Evolutionary conservation across 768 basidiomycete species (phyloP).

Genomic region (Dictyophora rubrovolvata): DNA sequence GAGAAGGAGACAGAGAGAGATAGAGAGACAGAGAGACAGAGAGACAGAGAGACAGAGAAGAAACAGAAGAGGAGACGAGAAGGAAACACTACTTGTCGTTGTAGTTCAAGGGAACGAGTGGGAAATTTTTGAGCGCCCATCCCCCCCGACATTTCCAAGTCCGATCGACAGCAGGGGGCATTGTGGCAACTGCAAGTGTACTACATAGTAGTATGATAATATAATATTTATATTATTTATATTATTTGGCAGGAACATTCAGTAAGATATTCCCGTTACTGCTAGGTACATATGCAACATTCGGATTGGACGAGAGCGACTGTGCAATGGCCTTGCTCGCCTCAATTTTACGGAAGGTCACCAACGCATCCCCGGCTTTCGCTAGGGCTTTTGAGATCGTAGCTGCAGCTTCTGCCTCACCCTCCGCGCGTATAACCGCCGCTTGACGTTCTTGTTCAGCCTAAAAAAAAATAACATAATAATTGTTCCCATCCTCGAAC

Average conservation of each 20-base stretch:
- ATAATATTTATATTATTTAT: not conserved
- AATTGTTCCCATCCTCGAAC: not conserved
- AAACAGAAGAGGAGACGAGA: conserved; percentile 23
- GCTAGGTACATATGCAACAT: conserved; percentile 85
- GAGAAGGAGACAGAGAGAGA: conserved; percentile 24
- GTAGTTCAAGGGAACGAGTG: conserved; percentile 9
- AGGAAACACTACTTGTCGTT: conserved; percentile 16
- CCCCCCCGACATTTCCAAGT: conserved; percentile 1
- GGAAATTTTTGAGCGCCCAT: conserved; percentile 2
- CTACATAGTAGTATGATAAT: not conserved
- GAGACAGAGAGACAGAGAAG: conserved; percentile 20
- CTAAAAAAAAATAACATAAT: conserved; percentile 28
- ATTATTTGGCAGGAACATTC: conserved; percentile 58
- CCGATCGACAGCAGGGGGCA: not conserved
- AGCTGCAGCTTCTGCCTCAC: conserved; percentile 93
- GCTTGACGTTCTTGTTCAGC: conserved; percentile 99
- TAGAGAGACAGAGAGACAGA: conserved; percentile 20
- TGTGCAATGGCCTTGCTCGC: conserved; percentile 95
- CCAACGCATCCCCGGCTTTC: conserved; percentile 92
- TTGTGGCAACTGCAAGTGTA: not conserved
- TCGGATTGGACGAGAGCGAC: conserved; percentile 66
- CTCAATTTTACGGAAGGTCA: conserved; percentile 92
- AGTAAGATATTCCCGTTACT: conserved; percentile 71
- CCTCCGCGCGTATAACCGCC: conserved; percentile 94
- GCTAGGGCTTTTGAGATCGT: conserved; percentile 87